phyloP scores from a whole-genome alignment of 495 filamentous ascomycete genomes.

The Xylaria scruposa region DNA sequence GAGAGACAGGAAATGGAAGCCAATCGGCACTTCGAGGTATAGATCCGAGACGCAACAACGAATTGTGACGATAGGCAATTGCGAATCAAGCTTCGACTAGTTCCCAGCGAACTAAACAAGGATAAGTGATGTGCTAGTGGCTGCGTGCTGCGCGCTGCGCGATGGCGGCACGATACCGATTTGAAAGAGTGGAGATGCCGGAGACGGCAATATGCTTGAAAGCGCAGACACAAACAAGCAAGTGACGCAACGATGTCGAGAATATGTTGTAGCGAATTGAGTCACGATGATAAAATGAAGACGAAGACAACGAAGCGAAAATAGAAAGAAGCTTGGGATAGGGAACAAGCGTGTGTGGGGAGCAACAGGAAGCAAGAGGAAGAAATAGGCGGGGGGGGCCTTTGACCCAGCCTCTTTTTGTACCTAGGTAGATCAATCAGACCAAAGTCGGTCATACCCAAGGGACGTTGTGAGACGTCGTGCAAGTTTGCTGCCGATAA shows the following conservation, averaged over 20 bases:
- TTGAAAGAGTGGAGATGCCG: conserved; percentile 12
- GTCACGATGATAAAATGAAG: conserved; percentile 13
- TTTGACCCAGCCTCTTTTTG: neutral
- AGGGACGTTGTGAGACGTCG: conserved; percentile 10
- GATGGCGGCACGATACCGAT: neutral
- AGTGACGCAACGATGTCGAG: conserved; percentile 12
- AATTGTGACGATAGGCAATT: neutral
- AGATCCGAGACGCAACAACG: neutral
- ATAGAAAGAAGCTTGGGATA: neutral
- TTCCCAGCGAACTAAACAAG: neutral
- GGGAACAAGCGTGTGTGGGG: neutral
- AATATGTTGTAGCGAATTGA: conserved; percentile 1
- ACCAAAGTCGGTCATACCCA: conserved; percentile 4
- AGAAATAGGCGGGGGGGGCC: neutral
- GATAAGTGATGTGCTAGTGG: neutral
- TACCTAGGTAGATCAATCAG: neutral
- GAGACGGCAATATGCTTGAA: neutral
- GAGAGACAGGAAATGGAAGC: neutral
- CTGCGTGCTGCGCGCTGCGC: neutral
- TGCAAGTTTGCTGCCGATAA: neutral
- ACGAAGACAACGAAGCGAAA: neutral
- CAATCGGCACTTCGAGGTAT: neutral
- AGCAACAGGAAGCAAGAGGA: neutral
- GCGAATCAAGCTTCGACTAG: neutral
- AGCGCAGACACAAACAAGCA: neutral